A percentile compares a stretch with the other conserved stretches of the same genome.
These are phyloP conservation scores for Diaporthe aspalathi DNA, from an alignment of 2,329 filamentous ascomycete species.

Conservation along the genomic window DNA sequence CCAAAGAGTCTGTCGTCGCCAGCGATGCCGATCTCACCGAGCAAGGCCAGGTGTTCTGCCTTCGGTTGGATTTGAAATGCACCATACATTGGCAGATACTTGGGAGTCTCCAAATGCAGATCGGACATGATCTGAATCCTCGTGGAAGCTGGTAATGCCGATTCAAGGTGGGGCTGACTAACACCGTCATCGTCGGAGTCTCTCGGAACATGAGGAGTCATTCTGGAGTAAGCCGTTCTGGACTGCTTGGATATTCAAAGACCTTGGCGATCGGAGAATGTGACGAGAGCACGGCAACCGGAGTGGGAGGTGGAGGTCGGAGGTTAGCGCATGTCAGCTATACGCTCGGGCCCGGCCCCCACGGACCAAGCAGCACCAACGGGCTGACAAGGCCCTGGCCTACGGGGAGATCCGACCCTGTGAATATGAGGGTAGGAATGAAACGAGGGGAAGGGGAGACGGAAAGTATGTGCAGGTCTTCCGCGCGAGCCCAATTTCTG, in stretches of 20 bases:
- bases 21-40: neutral
- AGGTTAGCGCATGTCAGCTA: constrained; percentile 5
- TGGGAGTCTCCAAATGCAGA: constrained; percentile 7
- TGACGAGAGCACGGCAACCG: neutral
- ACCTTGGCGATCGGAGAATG: too few species aligned
- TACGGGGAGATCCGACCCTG: neutral
- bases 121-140: constrained; percentile 1
- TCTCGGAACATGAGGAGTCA: neutral
- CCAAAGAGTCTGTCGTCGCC: neutral
- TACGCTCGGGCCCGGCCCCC: neutral
- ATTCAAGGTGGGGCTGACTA: neutral
- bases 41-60: neutral
- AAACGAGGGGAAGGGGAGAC: neutral
- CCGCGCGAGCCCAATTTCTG: too few species aligned
- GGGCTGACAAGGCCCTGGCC: neutral
- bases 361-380: neutral
- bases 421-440: neutral
- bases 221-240: neutral
- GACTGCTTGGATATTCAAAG: neutral
- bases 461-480: too few species aligned
- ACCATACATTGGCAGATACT: neutral
- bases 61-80: neutral
- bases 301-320: neutral
- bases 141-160: neutral
- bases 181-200: neutral